Base-by-base conservation (phyloP, 495 filamentous ascomycete genomes). In the Xylona heveae region DNA sequence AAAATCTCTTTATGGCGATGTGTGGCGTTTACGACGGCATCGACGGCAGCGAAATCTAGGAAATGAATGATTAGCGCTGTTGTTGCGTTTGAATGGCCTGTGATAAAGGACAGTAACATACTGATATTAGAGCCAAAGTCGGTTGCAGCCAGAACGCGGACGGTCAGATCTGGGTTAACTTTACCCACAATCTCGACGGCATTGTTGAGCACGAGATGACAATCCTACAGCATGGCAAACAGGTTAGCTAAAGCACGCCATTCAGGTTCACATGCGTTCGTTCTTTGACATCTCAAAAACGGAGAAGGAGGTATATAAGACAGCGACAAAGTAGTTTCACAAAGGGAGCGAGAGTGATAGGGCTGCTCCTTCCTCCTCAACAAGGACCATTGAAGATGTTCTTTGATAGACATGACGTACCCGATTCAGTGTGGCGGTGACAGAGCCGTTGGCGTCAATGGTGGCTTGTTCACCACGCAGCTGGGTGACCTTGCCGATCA, bases 161-260 rank as follows among this genome's bases (percentile, higher is more conserved):
- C 50, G 10, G 66, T 68, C 24, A 88, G 53, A 43, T 90, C 82
- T 41, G 59, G 58, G 40, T 82, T 72, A 34, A 97, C 84, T 53
- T 88, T 94, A 33, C 83, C 90, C 25, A 95, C 74, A 37, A 97
- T 55, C 54, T 97, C 90, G 12, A 77, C 72, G 27, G 77, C 66
- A 49, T 79, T 80, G 31, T 78, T 74, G 47, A 78, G 61, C 31
- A 67, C 60, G 24, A 95, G 55, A 49, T 91, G 79, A 20, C 67
- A 64, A 39, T 93, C 84, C 63, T 82, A 15, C n/a, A n/a, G n/a
- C n/a, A n/a, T n/a, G n/a, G n/a, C n/a, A n/a, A n/a, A n/a, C n/a
- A n/a, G n/a, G n/a, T n/a, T n/a, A n/a, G n/a, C n/a, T n/a, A n/a
- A n/a, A n/a, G n/a, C n/a, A n/a, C n/a, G n/a, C n/a, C n/a, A n/a